These are phyloP conservation scores for Hypoxylon perforatum DNA, from an alignment of 495 filamentous ascomycete genomes.

Conservation along the genomic window DNA sequence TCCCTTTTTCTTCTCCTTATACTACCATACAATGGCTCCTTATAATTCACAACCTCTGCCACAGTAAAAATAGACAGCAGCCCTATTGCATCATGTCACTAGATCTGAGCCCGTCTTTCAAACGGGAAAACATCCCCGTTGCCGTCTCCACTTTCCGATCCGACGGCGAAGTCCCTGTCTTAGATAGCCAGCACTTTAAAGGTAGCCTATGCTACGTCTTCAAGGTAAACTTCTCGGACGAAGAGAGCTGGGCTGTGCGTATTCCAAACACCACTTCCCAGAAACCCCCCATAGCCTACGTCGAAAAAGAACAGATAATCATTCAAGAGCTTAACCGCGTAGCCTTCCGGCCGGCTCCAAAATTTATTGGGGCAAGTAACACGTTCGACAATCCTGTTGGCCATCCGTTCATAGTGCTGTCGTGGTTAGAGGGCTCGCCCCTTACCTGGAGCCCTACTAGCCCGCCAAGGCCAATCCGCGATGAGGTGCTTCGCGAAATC, in stretches of 20 bases:
- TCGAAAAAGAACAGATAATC: neutral
- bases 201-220: constrained; percentile 1
- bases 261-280: neutral
- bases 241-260: constrained; percentile 6
- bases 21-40: no score
- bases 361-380: neutral
- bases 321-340: neutral
- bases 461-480: neutral
- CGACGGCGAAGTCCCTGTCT: neutral
- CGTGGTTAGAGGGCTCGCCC: constrained; percentile 7
- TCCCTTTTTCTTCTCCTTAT: no score
- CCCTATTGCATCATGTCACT: neutral
- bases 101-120: neutral
- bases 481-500: neutral
- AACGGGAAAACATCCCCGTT: neutral
- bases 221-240: constrained; percentile 5
- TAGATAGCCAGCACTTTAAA: neutral
- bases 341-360: neutral
- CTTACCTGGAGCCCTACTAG: neutral
- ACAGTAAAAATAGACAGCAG: neutral
- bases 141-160: neutral
- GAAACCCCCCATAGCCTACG: neutral
- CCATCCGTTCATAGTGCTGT: constrained; percentile 1
- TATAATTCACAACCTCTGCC: neutral
- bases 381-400: constrained; percentile 7